Base-by-base conservation (phyloP, 2,329 filamentous ascomycete genomes). In the Didymella lethalis region DNA sequence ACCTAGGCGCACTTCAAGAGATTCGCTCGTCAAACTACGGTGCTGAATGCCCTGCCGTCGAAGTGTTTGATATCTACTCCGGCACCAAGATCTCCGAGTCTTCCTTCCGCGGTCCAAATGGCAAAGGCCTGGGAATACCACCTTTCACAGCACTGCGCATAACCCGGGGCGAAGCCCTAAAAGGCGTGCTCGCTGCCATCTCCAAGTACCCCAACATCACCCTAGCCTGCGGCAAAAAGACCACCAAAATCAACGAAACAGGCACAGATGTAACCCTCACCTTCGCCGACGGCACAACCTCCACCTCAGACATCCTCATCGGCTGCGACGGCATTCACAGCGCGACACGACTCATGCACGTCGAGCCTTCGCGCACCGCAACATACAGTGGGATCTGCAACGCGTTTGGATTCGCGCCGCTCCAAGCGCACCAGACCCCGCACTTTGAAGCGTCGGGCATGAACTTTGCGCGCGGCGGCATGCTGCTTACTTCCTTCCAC, bases 291-390 rank as follows among this genome's bases (percentile, higher is more conserved):
- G 84, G 84, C 1, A 71, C 74, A 0, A 68, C 64, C 1, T 67
- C 79, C 4, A 64, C 71, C 1, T 83, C 79, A 4, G 84, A 87
- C 59, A 67, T 87, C 1, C 63, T 87, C 0, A 64, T 87, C 11
- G 85, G 84, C 6, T 85, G 84, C 3, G 85, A 87, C 55, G 85
- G 85, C 0, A 83, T 86, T 10, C 78, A 81, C 68, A 78, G 74
- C 44, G 75, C 77, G 47, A 75, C 79, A 3, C 73, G 79, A 11
- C 72, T 80, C 53, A 77, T 75, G 59, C 79, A 81, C 61, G 78
- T 81, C 53, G 79, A 81, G 63, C 79, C 79, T 8, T 71, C 74
- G 34, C 76, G 79, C 26, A 80, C 75, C 58, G 73, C 71, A 28
- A 70, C 74, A 23, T 81, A 81, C 67, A 78, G 76, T 0, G 79